Evolutionary conservation across 129 eudicot species (phyloP), one percentile per base, ranked within the genome.

Genomic region (Helianthus tuberosus): DNA sequence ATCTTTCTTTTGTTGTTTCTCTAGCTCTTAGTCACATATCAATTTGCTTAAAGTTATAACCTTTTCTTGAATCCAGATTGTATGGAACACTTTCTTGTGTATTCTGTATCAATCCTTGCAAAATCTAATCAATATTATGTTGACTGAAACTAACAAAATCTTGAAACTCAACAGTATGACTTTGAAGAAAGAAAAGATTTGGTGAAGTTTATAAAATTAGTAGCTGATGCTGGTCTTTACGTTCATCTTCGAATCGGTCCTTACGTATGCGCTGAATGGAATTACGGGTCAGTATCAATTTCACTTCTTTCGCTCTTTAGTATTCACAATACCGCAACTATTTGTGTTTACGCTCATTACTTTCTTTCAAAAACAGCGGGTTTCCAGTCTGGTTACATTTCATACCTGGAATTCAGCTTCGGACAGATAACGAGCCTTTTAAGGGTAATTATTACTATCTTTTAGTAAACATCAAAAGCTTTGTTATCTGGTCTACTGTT

Each of bases 301-400:
- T 72, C 39, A 35, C 9, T n/a, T 5, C 20, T 72, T 63, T 71
- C 5, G 13, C 17, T 12, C 44, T 68, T 74, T 51, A 5, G 35
- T 46, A 4, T 47, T 81, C 48, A n/a, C 5, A 32, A 47, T 64
- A 12, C 29, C 61, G 15, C 46, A 75, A 43, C 29, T 43, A 54
- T 41, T 5, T 6, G 17, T 61, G 55, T 64, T 52, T 58, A 68
- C 54, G 3, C 32, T 59, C 8, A 25, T 50, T 58, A 32, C 2
- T 76, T 54, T 43, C 6, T 36, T 8, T 75, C 36, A 25, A 12
- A 50, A 52, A 79, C 97, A 95, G 99, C 12, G 99, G 99, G 23
- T 91, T 95, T 87, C 99, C 99, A 1, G 73, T 95, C 23, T 95
- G 99, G 99, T 80, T 95, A 86, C 97, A 91, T 81, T 91, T 89